A percentile compares a stretch with the other conserved stretches of the same genome.
Evolutionary conservation across 1,139 yeast species (phyloP).

Genomic region (Blastobotrys serpentis): DNA sequence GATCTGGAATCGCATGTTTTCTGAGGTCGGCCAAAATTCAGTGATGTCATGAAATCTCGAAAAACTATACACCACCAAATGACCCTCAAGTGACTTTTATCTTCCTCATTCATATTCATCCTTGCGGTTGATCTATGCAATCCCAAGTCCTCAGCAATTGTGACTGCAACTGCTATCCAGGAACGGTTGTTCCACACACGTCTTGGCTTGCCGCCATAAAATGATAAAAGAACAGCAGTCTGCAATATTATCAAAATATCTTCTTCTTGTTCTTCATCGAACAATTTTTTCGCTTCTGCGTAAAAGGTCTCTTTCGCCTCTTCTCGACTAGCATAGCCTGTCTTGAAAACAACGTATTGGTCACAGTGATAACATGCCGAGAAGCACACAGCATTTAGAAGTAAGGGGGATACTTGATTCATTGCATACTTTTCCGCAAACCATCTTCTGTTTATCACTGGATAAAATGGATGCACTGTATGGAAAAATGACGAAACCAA

Average conservation of each 20-base stretch:
- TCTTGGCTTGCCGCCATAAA: slow-evolving; percentile 20
- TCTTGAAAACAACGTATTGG: slow-evolving; percentile 11
- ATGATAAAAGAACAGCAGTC: slow-evolving; percentile 18
- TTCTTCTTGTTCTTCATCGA: slow-evolving; percentile 16
- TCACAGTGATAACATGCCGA: slow-evolving; percentile 23
- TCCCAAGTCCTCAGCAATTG: slow-evolving; percentile 21
- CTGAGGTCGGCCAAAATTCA: slow-evolving; percentile 22
- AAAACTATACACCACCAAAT: slow-evolving; percentile 22
- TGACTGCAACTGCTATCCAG: slow-evolving; percentile 21
- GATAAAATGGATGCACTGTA: slow-evolving; percentile 21
- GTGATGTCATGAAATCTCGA: slow-evolving; percentile 21
- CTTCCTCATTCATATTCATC: slow-evolving; percentile 16
- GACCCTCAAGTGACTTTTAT: slow-evolving; percentile 18
- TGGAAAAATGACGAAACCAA: slow-evolving; percentile 16
- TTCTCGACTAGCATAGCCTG: slow-evolving; percentile 15
- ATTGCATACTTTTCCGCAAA: slow-evolving; percentile 17
- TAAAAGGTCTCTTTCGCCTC: slow-evolving; percentile 20
- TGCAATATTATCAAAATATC: slow-evolving; percentile 19
- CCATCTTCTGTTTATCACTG: slow-evolving; percentile 21
- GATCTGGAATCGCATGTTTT: slow-evolving; percentile 14
- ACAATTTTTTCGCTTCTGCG: slow-evolving; percentile 15
- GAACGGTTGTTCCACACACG: slow-evolving; percentile 20
- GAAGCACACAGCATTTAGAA: slow-evolving; percentile 21
- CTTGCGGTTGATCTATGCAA: slow-evolving; percentile 20
- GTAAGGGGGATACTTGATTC: slow-evolving; percentile 14